phyloP scores from a whole-genome alignment of 1,284 basidiomycete genomes.

The Malassezia globosa region DNA sequence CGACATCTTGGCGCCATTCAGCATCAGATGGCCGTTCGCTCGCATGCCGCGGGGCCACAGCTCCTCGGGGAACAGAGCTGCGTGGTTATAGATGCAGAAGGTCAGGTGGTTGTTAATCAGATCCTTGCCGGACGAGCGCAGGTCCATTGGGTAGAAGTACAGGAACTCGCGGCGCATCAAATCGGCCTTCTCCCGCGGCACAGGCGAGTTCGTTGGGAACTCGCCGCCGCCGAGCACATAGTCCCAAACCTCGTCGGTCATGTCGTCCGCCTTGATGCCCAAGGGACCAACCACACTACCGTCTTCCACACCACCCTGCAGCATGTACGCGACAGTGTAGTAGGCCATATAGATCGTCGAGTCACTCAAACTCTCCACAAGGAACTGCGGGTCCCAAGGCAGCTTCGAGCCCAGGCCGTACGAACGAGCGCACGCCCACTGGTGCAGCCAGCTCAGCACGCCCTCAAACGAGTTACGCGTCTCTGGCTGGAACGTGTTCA shows the following conservation, averaged over 20 bases:
- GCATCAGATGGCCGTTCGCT: slow-evolving; percentile 89
- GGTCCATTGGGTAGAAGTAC: slow-evolving; percentile 97
- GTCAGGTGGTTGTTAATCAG: slow-evolving; percentile 92
- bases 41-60: slow-evolving; percentile 88
- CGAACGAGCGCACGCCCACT: slow-evolving; percentile 96
- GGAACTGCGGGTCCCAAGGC: slow-evolving; percentile 92
- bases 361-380: slow-evolving; percentile 92
- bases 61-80: slow-evolving; percentile 82
- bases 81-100: slow-evolving; percentile 87
- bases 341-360: slow-evolving; percentile 99
- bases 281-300: slow-evolving; percentile 70
- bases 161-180: slow-evolving; percentile 78
- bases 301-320: slow-evolving; percentile 57
- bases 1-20: slow-evolving; percentile 98
- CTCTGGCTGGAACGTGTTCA: slow-evolving; percentile 82
- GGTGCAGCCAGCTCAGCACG: slow-evolving; percentile 85
- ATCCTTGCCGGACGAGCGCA: slow-evolving; percentile 98
- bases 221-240: slow-evolving; percentile 72
- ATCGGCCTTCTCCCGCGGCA: slow-evolving; percentile 68
- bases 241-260: slow-evolving; percentile 97
- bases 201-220: slow-evolving; percentile 58
- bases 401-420: slow-evolving; percentile 92
- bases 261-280: slow-evolving; percentile 73
- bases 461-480: slow-evolving; percentile 85
- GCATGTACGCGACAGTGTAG: slow-evolving; percentile 67